A percentile compares a stretch with the other conserved stretches of the same genome.
phyloP scores from a whole-genome alignment of 192 early-diverging fungal species.

The Phycomyces nitens region DNA sequence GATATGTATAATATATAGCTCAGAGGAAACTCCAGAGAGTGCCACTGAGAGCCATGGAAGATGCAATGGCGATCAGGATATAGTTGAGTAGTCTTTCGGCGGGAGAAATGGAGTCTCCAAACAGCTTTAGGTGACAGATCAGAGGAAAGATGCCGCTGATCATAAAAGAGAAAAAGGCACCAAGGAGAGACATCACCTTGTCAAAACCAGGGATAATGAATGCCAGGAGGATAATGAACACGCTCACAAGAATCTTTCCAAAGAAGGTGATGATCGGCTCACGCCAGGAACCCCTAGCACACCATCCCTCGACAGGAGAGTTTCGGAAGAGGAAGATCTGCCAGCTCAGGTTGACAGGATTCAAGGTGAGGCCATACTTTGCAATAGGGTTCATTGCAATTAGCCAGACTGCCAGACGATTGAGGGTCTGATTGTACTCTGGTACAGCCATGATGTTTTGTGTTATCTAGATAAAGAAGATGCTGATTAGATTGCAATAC shows the following conservation, averaged over 20 bases:
- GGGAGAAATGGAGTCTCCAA: conserved; percentile 15
- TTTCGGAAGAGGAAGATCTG: conserved; percentile 33
- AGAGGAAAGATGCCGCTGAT: conserved; percentile 38
- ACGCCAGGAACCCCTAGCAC: conserved; percentile 3
- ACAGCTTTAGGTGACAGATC: conserved; percentile 31
- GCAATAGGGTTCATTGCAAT: conserved; percentile 72
- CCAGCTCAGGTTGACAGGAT: conserved; percentile 54
- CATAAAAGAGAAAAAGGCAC: conserved; percentile 35
- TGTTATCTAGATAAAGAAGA: conserved; percentile 53
- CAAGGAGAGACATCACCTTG: conserved; percentile 29
- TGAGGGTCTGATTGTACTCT: conserved; percentile 50
- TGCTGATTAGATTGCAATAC: too few species aligned
- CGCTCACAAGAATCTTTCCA: conserved; percentile 22
- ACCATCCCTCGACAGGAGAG: conserved; percentile 19
- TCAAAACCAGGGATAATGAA: conserved; percentile 28
- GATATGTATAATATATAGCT: conserved; percentile 5
- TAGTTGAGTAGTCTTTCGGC: conserved; percentile 12
- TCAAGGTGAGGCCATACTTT: conserved; percentile 67
- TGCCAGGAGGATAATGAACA: conserved; percentile 21
- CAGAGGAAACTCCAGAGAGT: conserved; percentile 34
- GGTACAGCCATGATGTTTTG: conserved; percentile 62
- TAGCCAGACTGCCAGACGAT: conserved; percentile 56
- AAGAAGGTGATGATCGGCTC: conserved; percentile 12
- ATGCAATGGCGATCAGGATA: conserved; percentile 15
- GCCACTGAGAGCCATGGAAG: conserved; percentile 28